phyloP scores from a whole-genome alignment of 345 rosid species.

The Citrus maxima region DNA sequence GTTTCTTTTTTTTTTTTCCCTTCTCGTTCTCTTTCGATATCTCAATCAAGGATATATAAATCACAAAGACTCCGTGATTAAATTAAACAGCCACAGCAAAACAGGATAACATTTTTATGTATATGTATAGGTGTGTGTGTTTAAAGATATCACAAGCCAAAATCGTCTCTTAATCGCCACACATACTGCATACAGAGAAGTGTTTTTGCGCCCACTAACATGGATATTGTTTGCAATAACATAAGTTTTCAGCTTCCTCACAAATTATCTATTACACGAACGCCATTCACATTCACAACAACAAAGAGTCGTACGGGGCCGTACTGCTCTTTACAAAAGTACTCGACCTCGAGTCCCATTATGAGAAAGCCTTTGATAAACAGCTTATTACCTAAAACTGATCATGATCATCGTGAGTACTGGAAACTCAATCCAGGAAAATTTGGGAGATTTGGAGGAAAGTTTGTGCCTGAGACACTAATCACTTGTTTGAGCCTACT shows the following conservation, averaged over 20 bases:
- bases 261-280: background rate
- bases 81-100: no score
- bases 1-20: no score
- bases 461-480: conserved; percentile 70
- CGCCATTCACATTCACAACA: background rate
- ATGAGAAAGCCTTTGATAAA: background rate
- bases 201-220: background rate
- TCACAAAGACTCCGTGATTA: no score
- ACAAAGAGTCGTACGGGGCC: background rate
- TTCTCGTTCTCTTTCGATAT: no score
- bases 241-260: background rate
- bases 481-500: conserved; percentile 45
- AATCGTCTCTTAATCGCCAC: background rate
- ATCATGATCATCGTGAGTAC: background rate
- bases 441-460: conserved; percentile 80
- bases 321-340: background rate
- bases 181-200: background rate
- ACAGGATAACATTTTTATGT: no score
- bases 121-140: no score
- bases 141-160: background rate
- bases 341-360: background rate
- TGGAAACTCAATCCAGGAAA: conserved; percentile 21
- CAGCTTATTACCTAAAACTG: background rate
- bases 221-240: conserved; percentile 2
- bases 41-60: no score